These are phyloP conservation scores for Dunaliella sp. DNA, from an alignment of 139 green algal genomes.

Conservation along the genomic window DNA sequence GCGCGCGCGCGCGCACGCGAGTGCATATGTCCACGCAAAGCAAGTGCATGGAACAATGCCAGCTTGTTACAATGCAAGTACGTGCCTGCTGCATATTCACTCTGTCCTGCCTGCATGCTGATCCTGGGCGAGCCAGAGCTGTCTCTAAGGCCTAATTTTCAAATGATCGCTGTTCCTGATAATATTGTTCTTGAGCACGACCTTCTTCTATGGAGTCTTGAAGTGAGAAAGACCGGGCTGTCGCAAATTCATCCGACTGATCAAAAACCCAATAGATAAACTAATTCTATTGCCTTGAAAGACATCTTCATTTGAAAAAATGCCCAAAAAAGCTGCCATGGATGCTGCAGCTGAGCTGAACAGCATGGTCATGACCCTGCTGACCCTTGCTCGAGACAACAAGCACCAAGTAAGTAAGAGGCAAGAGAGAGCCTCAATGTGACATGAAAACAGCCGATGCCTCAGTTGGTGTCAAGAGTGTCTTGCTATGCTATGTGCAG, in stretches of 20 bases:
- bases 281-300: not conserved
- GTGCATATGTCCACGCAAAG: not conserved
- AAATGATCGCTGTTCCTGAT: not conserved
- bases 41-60: not conserved
- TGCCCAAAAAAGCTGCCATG: not conserved
- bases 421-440: too few species aligned
- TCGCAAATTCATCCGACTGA: too few species aligned
- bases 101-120: not conserved
- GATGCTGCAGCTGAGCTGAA: not conserved
- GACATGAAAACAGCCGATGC: too few species aligned
- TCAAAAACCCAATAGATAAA: too few species aligned
- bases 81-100: not conserved
- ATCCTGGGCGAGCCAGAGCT: not conserved
- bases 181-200: not conserved
- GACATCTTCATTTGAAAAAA: not conserved
- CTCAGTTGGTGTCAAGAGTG: too few species aligned
- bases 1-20: constrained; percentile 37
- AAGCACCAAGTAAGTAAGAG: not conserved
- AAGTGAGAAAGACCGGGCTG: not conserved
- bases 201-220: not conserved
- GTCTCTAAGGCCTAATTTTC: not conserved
- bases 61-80: not conserved
- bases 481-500: too few species aligned
- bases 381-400: constrained; percentile 1
- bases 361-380: not conserved